These are phyloP conservation scores for Globisporangium mamillatum DNA, from an alignment of 352 stramenopile genomes.

Conservation along the genomic window DNA sequence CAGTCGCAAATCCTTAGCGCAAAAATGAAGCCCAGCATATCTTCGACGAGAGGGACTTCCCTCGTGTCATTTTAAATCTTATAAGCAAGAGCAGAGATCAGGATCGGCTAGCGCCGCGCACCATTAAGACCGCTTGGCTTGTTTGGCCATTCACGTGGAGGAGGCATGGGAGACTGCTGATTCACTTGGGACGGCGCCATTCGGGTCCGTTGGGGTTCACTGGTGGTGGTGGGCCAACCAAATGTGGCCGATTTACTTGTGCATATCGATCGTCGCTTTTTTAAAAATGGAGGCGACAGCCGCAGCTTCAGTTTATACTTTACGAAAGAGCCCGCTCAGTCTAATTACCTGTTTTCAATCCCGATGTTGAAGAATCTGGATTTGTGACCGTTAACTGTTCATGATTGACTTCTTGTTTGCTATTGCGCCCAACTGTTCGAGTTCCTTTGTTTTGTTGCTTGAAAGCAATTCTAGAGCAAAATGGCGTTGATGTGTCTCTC, in stretches of 20 bases:
- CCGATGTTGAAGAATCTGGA: too few relatives aligned
- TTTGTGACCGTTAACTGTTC: too few relatives aligned
- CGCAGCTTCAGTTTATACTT: neutral
- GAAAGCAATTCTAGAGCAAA: neutral
- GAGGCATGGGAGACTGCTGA: neutral
- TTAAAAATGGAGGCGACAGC: neutral
- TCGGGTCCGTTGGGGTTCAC: neutral
- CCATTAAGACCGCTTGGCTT: neutral
- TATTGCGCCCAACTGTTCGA: too few relatives aligned
- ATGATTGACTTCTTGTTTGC: too few relatives aligned
- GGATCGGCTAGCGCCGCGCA: neutral
- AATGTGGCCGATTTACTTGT: neutral
- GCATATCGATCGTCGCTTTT: neutral
- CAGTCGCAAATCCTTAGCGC: neutral
- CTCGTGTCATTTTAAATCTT: neutral
- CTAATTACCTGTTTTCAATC: too few relatives aligned
- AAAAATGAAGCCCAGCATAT: neutral
- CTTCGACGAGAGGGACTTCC: neutral
- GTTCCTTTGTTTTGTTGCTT: neutral
- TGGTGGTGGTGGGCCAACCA: neutral
- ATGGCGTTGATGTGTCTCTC: neutral
- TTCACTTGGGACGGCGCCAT: neutral
- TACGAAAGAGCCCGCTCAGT: neutral
- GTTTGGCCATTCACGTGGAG: constrained; percentile 1
- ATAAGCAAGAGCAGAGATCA: neutral